Conservation (phyloP, 1,139 yeast genomes). For the Meyerozyma carpophila region DNA sequence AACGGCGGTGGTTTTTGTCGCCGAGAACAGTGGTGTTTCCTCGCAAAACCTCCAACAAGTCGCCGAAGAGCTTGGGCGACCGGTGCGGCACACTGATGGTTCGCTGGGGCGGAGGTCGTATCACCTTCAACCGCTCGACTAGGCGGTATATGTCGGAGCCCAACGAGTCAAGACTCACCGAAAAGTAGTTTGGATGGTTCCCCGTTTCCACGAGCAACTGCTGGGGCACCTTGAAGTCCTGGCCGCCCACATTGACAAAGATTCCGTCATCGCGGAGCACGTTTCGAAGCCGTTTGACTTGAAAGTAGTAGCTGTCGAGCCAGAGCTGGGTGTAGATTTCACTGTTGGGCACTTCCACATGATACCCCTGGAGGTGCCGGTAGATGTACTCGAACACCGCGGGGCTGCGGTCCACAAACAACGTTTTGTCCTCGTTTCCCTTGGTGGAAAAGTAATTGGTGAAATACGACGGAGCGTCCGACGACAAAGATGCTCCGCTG, state of each 20-base stretch:
- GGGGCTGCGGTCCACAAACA: conserved; percentile 80
- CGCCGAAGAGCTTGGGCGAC: conserved; percentile 54
- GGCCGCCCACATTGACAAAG: conserved; percentile 58
- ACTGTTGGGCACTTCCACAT: conserved; percentile 53
- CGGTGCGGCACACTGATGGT: conserved; percentile 51
- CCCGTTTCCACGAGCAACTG: conserved; percentile 52
- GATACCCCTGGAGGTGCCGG: conserved; percentile 75
- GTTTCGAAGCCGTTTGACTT: conserved; percentile 51
- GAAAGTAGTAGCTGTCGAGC: conserved; percentile 72
- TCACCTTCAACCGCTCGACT: conserved; percentile 34
- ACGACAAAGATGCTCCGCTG: conserved; percentile 81
- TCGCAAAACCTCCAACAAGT: conserved; percentile 49
- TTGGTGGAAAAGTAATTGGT: conserved; percentile 40
- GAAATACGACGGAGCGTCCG: conserved; percentile 69
- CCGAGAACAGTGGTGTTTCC: conserved; percentile 48
- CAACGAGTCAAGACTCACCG: conserved; percentile 51
- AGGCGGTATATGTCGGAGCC: conserved; percentile 36
- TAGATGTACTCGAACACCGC: conserved; percentile 60
- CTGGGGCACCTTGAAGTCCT: conserved; percentile 55
- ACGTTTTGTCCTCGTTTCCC: conserved; percentile 35
- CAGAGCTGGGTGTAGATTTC: conserved; percentile 56
- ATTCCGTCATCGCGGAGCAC: conserved; percentile 50
- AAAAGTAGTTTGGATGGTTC: conserved; percentile 72
- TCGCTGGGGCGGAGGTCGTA: conserved; percentile 75
- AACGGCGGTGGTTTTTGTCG: conserved; percentile 49